Evolutionary conservation across 192 early-diverging fungal genomes (phyloP), one percentile per base, ranked within the genome.

Genomic region (Endogone sp.): DNA sequence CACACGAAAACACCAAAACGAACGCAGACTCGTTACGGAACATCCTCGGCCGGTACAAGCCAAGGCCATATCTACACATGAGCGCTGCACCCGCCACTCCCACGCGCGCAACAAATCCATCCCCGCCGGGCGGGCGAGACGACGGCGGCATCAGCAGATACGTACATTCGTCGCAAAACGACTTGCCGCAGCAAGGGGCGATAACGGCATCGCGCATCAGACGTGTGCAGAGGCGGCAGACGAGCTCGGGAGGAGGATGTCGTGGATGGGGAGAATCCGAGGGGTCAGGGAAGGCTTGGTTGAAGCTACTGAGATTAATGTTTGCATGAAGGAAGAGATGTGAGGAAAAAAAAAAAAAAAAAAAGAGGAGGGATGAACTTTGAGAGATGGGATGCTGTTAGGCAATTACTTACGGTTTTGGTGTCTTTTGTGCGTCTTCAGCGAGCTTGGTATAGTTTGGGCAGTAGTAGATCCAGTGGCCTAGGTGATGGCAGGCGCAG

Each of bases 151-250:
- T 49, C n/a, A n/a, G n/a, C 21, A 69, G 16, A 67, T 71, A 68
- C 73, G 24, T 95, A 84, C 96, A 98, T 79, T 94, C 88, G 68
- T 95, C 93, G 78, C 97, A 99, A 80, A 89, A 98, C 10, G 84
- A 86, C 2, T 89, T 92, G 55, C 89, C 81, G 77, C 97, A 99
- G 76, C 97, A 99, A 29, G 92, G 90, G 25, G 83, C 81, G 4
- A 79, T 79, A 20, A 93, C 90, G 2, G 95, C 93, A 66, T 95
- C 91, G 59, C 86, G 84, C 60, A 94, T 77, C 25, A 98, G 78
- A 72, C 88, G 78, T 27, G 83, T 70, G 75, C 95, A 97, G 21
- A 93, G 74, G 3, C 77, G 64, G 73, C 97, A 99, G 30, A 85
- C 84, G 64, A 96, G 84, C 32, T 91, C 89, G 2, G 84, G 70